A percentile compares a stretch with the other conserved stretches of the same genome.
Evolutionary conservation across 495 filamentous ascomycete species (phyloP).

Genomic region (Aeminium ludgeri): DNA sequence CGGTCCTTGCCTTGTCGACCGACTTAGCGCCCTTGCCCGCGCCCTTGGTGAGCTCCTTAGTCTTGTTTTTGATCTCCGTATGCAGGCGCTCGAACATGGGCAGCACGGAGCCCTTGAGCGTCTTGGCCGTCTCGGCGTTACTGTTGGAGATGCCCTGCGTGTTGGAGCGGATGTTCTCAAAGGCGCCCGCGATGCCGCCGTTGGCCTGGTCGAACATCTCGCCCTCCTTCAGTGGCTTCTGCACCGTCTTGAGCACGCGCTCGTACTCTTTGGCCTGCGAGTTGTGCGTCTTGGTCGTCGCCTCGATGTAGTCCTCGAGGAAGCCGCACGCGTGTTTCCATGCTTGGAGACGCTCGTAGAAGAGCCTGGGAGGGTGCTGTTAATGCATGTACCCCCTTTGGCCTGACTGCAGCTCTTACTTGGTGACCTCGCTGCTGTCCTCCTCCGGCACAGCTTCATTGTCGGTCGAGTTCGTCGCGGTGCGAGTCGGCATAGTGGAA

Average conservation of each 20-base stretch:
- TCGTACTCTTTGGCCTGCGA: slow-evolving; percentile 86
- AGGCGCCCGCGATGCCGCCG: slow-evolving; percentile 71
- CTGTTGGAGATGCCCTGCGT: slow-evolving; percentile 79
- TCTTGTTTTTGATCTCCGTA: slow-evolving; percentile 88
- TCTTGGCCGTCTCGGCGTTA: slow-evolving; percentile 77
- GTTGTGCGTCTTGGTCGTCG: slow-evolving; percentile 70
- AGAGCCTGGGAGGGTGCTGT: no score
- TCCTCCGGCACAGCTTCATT: slow-evolving; percentile 58
- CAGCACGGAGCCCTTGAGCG: slow-evolving; percentile 62
- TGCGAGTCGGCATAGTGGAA: slow-evolving; percentile 15
- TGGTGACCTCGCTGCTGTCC: slow-evolving; percentile 57
- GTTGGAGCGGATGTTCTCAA: slow-evolving; percentile 83
- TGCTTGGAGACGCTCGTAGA: slow-evolving; percentile 71
- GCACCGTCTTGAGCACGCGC: slow-evolving; percentile 83
- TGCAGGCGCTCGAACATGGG: slow-evolving; percentile 82
- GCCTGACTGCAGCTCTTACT: no score
- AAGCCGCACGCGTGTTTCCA: slow-evolving; percentile 92
- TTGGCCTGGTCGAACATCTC: slow-evolving; percentile 79
- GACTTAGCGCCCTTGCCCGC: slow-evolving; percentile 75
- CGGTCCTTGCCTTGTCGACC: slow-evolving; percentile 71
- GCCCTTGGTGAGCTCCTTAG: slow-evolving; percentile 70
- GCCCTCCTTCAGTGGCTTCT: slow-evolving; percentile 67
- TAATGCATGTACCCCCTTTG: no score
- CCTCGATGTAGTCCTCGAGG: slow-evolving; percentile 71
- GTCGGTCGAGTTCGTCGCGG: slow-evolving; percentile 14